A percentile compares a stretch with the other conserved stretches of the same genome.
phyloP scores from a whole-genome alignment of 2,329 filamentous ascomycete species.

The Fusarium buharicum region DNA sequence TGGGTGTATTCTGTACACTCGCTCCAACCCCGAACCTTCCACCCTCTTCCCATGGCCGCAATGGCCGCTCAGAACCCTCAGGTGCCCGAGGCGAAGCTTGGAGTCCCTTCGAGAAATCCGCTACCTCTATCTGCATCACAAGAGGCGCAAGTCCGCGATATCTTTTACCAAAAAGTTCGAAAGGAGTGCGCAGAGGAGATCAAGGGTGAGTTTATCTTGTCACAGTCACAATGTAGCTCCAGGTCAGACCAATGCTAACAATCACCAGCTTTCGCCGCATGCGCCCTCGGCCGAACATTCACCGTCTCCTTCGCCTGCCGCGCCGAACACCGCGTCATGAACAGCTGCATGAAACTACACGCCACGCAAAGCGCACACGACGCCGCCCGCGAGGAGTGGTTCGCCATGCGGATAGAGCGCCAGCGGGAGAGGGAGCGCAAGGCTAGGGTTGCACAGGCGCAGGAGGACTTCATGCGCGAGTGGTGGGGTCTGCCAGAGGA shows the following conservation, averaged over 20 bases:
- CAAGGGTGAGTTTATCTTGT: slow-evolving; percentile 66
- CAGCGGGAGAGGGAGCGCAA: slow-evolving; percentile 73
- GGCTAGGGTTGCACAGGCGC: slow-evolving; percentile 66
- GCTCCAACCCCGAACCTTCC: slow-evolving; percentile 9
- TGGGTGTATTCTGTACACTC: background rate
- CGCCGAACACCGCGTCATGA: slow-evolving; percentile 84
- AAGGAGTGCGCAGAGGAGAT: slow-evolving; percentile 80
- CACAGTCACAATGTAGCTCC: background rate
- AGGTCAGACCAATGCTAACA: slow-evolving; percentile 9
- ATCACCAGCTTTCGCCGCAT: slow-evolving; percentile 83
- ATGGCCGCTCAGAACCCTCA: slow-evolving; percentile 51
- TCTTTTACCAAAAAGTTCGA: slow-evolving; percentile 84
- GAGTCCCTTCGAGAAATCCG: slow-evolving; percentile 76
- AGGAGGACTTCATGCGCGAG: slow-evolving; percentile 72
- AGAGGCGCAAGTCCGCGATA: slow-evolving; percentile 81
- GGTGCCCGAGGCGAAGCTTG: slow-evolving; percentile 50
- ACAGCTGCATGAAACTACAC: slow-evolving; percentile 88
- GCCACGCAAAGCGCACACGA: slow-evolving; percentile 88
- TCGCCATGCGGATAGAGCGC: slow-evolving; percentile 77
- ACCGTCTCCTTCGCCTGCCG: slow-evolving; percentile 90
- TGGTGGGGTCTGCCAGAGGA: slow-evolving; percentile 73
- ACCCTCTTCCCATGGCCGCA: slow-evolving; percentile 43
- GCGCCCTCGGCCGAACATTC: slow-evolving; percentile 86
- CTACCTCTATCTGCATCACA: slow-evolving; percentile 84
- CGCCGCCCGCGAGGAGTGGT: slow-evolving; percentile 93